A percentile compares a stretch with the other conserved stretches of the same genome.
These are phyloP conservation scores for Medicago lupulina DNA, from an alignment of 306 rosid species.

Conservation along the genomic window DNA sequence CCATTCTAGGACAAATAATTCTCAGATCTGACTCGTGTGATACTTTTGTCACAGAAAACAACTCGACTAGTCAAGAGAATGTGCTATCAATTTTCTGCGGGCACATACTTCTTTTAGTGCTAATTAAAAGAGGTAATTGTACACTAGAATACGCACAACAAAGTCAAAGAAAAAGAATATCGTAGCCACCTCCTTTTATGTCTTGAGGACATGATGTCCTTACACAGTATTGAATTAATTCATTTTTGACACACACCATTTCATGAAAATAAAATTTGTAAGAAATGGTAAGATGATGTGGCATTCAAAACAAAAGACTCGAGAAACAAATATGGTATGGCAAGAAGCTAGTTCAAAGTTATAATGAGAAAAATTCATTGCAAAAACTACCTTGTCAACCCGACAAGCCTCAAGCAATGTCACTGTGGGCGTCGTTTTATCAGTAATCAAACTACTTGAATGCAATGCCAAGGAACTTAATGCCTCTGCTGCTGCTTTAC, in stretches of 20 bases:
- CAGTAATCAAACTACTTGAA: conserved; percentile 74
- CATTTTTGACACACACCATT: background rate
- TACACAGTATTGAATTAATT: conserved; percentile 20
- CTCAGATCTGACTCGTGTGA: background rate
- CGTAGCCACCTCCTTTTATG: conserved; percentile 4
- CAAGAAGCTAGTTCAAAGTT: conserved; percentile 24
- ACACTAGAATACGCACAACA: conserved; percentile 19
- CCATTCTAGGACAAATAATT: conserved; percentile 25
- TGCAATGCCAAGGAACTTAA: conserved; percentile 74
- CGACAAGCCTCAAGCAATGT: conserved; percentile 80
- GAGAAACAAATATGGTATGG: conserved; percentile 9
- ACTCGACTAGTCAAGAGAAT: conserved; percentile 35
- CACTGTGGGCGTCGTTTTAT: conserved; percentile 65
- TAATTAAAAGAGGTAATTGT: conserved; percentile 20
- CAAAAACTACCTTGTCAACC: conserved; percentile 89
- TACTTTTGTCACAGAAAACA: conserved; percentile 10
- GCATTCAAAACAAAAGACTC: conserved; percentile 14
- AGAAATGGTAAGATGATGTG: conserved; percentile 15
- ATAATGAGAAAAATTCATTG: conserved; percentile 27
- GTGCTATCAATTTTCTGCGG: conserved; percentile 28
- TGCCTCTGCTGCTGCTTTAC: conserved; percentile 97
- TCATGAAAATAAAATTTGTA: background rate
- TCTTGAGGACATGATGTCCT: conserved; percentile 4
- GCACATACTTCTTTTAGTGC: conserved; percentile 6
- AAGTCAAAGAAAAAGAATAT: background rate